phyloP scores from a whole-genome alignment of 371 early-diverging fungal species.

The Chytridium lagenaria region DNA sequence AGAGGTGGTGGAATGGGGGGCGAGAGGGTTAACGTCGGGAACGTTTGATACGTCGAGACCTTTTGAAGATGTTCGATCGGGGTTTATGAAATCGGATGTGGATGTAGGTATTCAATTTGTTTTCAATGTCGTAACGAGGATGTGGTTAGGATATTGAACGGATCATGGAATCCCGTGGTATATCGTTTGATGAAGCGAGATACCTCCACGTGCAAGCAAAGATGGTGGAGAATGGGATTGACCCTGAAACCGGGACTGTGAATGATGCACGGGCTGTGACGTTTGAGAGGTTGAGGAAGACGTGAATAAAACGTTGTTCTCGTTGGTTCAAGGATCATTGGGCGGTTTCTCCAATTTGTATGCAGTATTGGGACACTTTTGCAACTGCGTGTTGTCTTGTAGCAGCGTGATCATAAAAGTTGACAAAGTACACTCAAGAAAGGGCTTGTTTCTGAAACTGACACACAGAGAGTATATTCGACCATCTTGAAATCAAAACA shows the following conservation, averaged over 20 bases:
- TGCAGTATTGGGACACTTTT: too few species aligned
- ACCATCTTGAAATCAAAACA: too few species aligned
- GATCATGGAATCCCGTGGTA: neutral
- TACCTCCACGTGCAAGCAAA: neutral
- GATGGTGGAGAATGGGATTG: neutral
- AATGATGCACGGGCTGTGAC: neutral
- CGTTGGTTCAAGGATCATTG: too few species aligned
- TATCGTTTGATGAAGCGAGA: slow-evolving; percentile 7
- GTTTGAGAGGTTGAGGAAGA: neutral
- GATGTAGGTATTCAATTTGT: neutral
- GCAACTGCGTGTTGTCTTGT: too few species aligned
- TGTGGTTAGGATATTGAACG: neutral
- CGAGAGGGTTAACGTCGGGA: neutral
- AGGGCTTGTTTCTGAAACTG: too few species aligned
- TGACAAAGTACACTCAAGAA: too few species aligned
- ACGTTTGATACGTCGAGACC: neutral
- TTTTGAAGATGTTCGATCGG: neutral
- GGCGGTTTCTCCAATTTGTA: too few species aligned
- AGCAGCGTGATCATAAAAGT: too few species aligned
- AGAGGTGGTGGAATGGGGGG: neutral
- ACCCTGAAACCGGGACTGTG: neutral
- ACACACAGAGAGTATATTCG: too few species aligned
- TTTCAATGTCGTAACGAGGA: neutral
- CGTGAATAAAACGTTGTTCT: too few species aligned
- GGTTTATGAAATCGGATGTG: neutral